These are phyloP conservation scores for Forsythia suspensa DNA, from an alignment of 257 asterid genomes.

Conservation along the genomic window DNA sequence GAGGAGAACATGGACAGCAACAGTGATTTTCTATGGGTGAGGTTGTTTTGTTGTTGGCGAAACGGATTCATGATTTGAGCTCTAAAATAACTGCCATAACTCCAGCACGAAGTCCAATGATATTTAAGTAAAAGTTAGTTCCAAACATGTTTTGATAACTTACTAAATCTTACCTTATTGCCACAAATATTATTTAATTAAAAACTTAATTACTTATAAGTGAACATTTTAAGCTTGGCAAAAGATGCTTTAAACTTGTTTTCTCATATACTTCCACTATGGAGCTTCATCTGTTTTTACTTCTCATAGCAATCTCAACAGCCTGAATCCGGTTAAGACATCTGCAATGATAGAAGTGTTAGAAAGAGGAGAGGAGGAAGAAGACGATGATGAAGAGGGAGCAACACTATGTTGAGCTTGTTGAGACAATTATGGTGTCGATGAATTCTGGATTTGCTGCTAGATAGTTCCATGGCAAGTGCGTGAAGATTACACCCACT, in stretches of 20 bases:
- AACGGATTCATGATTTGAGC: too few relatives aligned
- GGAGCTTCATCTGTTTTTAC: not conserved
- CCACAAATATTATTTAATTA: not conserved
- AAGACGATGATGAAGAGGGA: slow-evolving; percentile 66
- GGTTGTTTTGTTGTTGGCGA: too few relatives aligned
- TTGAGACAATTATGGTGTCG: slow-evolving; percentile 52
- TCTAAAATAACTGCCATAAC: too few relatives aligned
- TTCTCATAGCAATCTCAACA: slow-evolving; percentile 37
- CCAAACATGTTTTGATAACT: not conserved
- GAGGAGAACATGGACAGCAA: too few relatives aligned
- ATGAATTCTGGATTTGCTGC: slow-evolving; percentile 85
- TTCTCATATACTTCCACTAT: not conserved
- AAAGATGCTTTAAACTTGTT: not conserved
- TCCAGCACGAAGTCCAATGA: too few relatives aligned
- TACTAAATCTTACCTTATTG: not conserved
- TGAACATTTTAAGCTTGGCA: not conserved
- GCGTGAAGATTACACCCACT: slow-evolving; percentile 77
- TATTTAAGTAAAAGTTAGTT: not conserved
- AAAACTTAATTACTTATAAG: not conserved
- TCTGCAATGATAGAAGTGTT: slow-evolving; percentile 42
- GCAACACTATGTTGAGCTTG: slow-evolving; percentile 70
- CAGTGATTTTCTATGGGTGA: too few relatives aligned
- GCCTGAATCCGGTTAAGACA: slow-evolving; percentile 37
- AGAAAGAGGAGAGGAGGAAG: slow-evolving; percentile 47
- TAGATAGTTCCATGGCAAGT: slow-evolving; percentile 78